A percentile compares a stretch with the other conserved stretches of the same genome.
Conservation (phyloP, 2,329 filamentous ascomycete genomes). For the Zymoseptoria ardabiliae region DNA sequence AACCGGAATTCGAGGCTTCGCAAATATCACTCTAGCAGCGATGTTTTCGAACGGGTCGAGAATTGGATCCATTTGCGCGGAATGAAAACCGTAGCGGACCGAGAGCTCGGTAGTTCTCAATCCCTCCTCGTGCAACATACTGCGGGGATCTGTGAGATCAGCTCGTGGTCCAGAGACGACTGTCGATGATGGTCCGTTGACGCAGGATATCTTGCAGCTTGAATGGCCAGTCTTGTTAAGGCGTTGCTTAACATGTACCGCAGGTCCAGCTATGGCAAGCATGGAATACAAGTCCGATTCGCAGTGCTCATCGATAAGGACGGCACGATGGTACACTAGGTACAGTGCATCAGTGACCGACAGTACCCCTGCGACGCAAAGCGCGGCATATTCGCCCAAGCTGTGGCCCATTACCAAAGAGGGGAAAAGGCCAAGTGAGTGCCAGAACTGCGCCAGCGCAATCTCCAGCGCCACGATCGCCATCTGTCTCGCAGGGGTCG, state of each 20-base stretch:
- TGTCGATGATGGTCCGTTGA: conserved; percentile 20
- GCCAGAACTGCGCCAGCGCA: conserved; percentile 27
- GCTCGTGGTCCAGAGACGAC: conserved; percentile 18
- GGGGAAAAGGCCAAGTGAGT: conserved; percentile 25
- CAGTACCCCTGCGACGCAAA: conserved; percentile 31
- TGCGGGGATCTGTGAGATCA: conserved; percentile 7
- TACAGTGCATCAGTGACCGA: conserved; percentile 21
- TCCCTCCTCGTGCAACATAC: conserved; percentile 10
- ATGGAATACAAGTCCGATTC: conserved; percentile 20
- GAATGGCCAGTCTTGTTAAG: neutral
- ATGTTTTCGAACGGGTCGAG: conserved; percentile 17
- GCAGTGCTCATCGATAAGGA: conserved; percentile 25
- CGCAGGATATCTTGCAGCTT: conserved; percentile 19
- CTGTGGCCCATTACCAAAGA: conserved; percentile 26
- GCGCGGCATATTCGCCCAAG: conserved; percentile 36
- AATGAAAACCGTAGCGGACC: conserved; percentile 28
- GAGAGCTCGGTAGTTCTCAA: conserved; percentile 12
- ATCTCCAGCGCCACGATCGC: conserved; percentile 37
- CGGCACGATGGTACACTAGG: conserved; percentile 31
- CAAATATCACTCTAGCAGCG: conserved; percentile 16
- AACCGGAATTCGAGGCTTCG: conserved; percentile 24
- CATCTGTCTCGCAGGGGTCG: conserved; percentile 28
- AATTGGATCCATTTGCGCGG: conserved; percentile 26
- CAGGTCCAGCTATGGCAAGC: conserved; percentile 18
- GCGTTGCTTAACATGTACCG: conserved; percentile 6